phyloP scores from a whole-genome alignment of 2,329 filamentous ascomycete genomes.

The Blastomyces silverae region DNA sequence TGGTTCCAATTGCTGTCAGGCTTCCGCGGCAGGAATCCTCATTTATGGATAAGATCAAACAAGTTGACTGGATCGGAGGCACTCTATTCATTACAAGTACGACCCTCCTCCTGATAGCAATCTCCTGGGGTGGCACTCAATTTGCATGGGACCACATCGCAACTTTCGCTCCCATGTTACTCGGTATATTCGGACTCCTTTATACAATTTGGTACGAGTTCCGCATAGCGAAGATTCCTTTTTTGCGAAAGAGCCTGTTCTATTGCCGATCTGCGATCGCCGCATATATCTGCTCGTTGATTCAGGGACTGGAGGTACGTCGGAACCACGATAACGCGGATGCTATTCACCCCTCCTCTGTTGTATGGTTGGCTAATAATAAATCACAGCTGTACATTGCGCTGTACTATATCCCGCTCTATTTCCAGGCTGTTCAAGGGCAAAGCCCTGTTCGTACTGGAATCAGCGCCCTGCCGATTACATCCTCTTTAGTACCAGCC shows the following conservation, averaged over 20 bases:
- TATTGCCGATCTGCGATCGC: constrained; percentile 10
- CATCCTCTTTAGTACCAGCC: constrained; percentile 11
- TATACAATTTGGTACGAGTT: constrained; percentile 11
- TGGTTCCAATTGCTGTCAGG: constrained; percentile 48
- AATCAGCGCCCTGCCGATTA: constrained; percentile 48
- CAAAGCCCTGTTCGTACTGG: constrained; percentile 49
- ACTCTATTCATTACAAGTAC: constrained; percentile 54
- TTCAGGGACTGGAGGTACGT: constrained; percentile 24
- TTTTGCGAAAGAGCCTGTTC: constrained; percentile 12
- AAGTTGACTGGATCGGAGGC: constrained; percentile 58
- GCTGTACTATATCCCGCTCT: constrained; percentile 50
- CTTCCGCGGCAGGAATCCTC: constrained; percentile 43
- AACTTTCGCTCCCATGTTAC: constrained; percentile 54
- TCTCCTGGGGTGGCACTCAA: constrained; percentile 59
- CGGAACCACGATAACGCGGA: constrained; percentile 23
- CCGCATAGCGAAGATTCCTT: neutral
- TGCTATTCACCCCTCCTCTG: neutral
- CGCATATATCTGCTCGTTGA: constrained; percentile 11
- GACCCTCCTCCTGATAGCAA: constrained; percentile 53
- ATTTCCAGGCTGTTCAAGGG: constrained; percentile 43
- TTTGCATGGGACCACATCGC: constrained; percentile 57
- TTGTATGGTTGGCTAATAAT: neutral
- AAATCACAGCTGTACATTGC: constrained; percentile 39
- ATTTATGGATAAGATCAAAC: constrained; percentile 43
- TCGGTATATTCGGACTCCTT: constrained; percentile 48